These are phyloP conservation scores for Ehretia macrophylla DNA, from an alignment of 257 asterid species.

Conservation along the genomic window DNA sequence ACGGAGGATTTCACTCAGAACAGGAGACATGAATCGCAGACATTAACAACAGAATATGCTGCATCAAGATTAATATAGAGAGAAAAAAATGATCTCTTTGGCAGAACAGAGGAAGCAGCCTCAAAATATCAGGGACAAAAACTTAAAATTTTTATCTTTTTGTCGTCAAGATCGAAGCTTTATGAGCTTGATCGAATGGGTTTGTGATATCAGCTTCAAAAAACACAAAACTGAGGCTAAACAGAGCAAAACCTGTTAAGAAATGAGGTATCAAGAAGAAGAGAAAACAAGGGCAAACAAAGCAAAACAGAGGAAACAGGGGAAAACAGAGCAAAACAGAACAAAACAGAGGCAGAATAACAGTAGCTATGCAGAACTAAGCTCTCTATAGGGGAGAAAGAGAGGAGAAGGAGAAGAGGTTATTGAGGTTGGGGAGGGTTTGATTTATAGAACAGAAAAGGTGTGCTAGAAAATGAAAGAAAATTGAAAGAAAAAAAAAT, in stretches of 20 bases:
- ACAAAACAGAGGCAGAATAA: conserved; percentile 18
- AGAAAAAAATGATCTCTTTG: not conserved
- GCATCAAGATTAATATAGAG: conserved; percentile 26
- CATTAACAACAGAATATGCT: conserved; percentile 25
- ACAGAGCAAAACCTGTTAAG: not conserved
- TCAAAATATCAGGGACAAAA: conserved; percentile 5
- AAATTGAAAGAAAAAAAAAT: conserved; percentile 2
- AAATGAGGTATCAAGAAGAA: not conserved
- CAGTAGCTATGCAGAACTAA: conserved; percentile 3
- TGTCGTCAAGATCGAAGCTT: conserved; percentile 1
- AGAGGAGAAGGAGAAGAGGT: conserved; percentile 52
- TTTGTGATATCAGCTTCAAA: not conserved
- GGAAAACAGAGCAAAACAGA: not conserved
- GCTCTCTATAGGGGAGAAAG: conserved; percentile 13
- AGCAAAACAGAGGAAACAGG: not conserved
- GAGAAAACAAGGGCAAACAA: not conserved
- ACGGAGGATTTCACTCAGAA: conserved; percentile 68
- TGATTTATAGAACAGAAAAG: conserved; percentile 50
- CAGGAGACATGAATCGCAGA: conserved; percentile 62
- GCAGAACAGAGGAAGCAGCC: conserved; percentile 11
- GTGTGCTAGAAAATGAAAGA: conserved; percentile 9
- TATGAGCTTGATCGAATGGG: conserved; percentile 4
- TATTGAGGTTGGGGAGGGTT: conserved; percentile 19
- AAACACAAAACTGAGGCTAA: not conserved
- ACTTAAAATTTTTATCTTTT: not conserved